Base-by-base conservation (phyloP, 176 grass and related monocot genomes). In the Phoenix dactylifera region DNA sequence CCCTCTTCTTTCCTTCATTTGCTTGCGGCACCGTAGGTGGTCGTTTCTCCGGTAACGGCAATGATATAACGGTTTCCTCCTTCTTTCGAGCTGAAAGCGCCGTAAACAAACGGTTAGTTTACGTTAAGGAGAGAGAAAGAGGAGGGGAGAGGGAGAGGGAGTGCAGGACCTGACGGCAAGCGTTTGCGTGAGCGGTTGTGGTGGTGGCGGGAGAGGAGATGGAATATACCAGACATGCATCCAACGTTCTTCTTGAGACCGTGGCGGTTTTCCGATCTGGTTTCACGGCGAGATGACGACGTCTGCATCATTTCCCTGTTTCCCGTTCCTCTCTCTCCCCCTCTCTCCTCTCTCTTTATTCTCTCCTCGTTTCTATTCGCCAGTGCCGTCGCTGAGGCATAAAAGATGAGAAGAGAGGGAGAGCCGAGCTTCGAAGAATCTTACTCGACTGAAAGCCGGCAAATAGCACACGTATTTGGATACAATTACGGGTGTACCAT, bases 171-270 rank as follows among this genome's bases (percentile, higher is more conserved):
- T 15, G 15, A 68, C 52, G 87, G 85, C 66, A 97, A 76, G 29
- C 93, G 93, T 55, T 98, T 98, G 57, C 76, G 73, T 51, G 89
- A 83, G 51, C 72, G 72, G 67, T 58, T 71, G 17, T 79, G 88
- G 67, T 92, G 78, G 73, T 92, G 83, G 30, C 78, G 84, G 7
- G 81, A 92, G 78, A 98, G 72, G 26, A 98, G 78, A 18, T 75
- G 87, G 54, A 98, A 67, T 62, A 98, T 72, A 12, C 93, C 84
- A 1, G 93, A 81, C 79, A 98, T 86, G 93, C 93, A 98, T 32
- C 93, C 93, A 4, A 92, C 2, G 59, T 67, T 62, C 26, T 73
- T 68, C 68, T 62, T 4, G 15, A 10, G 25, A 80, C 5, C 18
- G 52, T 32, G 71, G 74, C 57, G 18, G 65, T 28, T 54, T 57